Evolutionary conservation across 192 early-diverging fungal species (phyloP).

Genomic region (Mortierella claussenii): DNA sequence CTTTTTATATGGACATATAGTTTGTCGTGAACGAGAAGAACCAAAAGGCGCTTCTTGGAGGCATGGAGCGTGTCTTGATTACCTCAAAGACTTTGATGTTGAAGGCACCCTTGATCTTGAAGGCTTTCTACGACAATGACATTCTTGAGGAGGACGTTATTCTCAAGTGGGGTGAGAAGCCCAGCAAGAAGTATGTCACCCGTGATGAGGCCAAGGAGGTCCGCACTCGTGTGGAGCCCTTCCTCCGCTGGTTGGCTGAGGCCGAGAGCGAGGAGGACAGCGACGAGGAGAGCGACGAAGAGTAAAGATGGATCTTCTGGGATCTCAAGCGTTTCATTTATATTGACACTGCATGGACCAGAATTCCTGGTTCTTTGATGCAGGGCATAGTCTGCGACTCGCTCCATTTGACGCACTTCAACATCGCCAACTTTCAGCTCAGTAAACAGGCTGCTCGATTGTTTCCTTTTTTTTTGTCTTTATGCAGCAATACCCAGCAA

Average conservation of each 20-base stretch:
- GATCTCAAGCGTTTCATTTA: too few species aligned
- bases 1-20: slow-evolving; percentile 16
- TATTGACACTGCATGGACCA: too few species aligned
- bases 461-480: too few species aligned
- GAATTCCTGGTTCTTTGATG: too few species aligned
- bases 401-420: too few species aligned
- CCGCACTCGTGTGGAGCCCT: slow-evolving; percentile 86
- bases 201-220: slow-evolving; percentile 83
- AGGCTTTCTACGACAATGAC: slow-evolving; percentile 91
- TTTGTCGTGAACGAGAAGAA: slow-evolving; percentile 86
- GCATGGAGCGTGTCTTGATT: slow-evolving; percentile 83
- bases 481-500: too few species aligned
- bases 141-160: slow-evolving; percentile 92
- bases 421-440: too few species aligned
- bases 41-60: slow-evolving; percentile 90
- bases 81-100: slow-evolving; percentile 61
- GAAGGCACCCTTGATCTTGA: slow-evolving; percentile 84
- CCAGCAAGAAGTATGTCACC: slow-evolving; percentile 79
- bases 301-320: slow-evolving; percentile 15
- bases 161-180: slow-evolving; percentile 91
- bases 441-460: too few species aligned
- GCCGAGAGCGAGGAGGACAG: slow-evolving; percentile 85
- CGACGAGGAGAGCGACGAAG: slow-evolving; percentile 64
- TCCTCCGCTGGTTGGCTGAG: slow-evolving; percentile 90
- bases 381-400: too few species aligned